These are phyloP conservation scores for Pseudopithomyces maydicus DNA, from an alignment of 2,329 filamentous ascomycete species.

Conservation along the genomic window DNA sequence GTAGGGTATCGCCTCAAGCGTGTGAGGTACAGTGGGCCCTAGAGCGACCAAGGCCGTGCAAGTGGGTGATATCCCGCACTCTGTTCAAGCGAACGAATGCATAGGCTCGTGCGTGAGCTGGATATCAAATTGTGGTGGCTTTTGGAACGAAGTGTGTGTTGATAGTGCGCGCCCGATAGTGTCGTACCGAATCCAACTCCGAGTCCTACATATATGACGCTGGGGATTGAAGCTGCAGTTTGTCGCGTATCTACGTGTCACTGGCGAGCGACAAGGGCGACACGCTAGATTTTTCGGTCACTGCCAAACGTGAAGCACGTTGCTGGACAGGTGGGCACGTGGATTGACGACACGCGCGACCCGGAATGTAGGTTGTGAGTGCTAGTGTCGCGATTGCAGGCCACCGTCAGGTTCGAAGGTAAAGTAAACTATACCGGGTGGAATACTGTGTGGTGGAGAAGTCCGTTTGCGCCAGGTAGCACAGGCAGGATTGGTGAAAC, in stretches of 20 bases:
- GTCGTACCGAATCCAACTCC: neutral
- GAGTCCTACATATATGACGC: neutral
- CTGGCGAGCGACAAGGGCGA: no score
- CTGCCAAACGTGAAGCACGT: neutral
- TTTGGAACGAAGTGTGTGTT: neutral
- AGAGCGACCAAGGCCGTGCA: neutral
- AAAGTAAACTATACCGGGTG: neutral
- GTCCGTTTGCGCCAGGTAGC: slow-evolving; percentile 1
- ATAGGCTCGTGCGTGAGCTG: neutral
- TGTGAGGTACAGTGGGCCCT: neutral
- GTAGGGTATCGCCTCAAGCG: neutral
- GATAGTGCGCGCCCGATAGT: neutral
- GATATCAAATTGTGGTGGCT: neutral
- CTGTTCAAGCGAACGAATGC: neutral
- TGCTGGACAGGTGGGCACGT: neutral
- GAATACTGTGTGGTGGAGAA: neutral
- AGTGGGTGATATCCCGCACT: neutral
- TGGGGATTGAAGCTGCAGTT: neutral
- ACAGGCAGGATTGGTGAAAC: neutral
- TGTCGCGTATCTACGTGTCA: neutral
- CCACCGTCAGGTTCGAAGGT: neutral
- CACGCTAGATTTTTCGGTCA: neutral
- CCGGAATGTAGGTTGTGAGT: neutral
- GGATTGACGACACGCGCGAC: neutral
- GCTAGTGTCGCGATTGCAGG: neutral